Conservation (phyloP, 2,329 filamentous ascomycete species). For the Venturia asperata region DNA sequence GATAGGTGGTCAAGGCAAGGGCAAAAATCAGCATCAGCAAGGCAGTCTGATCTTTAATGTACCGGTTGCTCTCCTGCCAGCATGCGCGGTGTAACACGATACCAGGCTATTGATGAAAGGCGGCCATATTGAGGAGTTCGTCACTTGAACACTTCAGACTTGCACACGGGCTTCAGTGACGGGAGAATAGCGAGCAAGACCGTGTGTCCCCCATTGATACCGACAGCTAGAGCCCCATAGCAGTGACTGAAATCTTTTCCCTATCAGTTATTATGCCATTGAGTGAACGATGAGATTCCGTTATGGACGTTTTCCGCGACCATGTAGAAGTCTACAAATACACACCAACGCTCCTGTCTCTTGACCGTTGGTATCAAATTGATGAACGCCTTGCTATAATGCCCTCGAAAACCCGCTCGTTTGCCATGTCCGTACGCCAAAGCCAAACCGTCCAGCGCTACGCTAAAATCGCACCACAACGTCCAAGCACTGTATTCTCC, state of each 20-base stretch:
- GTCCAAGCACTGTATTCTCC: constrained; percentile 86
- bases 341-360: background rate
- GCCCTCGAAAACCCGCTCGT: background rate
- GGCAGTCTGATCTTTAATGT: background rate
- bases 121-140: no score
- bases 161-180: no score
- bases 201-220: no score
- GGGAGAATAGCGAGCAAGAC: no score
- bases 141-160: no score
- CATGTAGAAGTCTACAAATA: background rate
- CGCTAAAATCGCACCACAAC: constrained; percentile 67
- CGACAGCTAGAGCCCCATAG: no score
- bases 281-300: background rate
- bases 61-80: background rate
- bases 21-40: background rate
- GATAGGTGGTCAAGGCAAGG: background rate
- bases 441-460: background rate
- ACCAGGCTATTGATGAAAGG: background rate
- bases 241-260: no score
- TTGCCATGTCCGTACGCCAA: background rate
- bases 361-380: background rate
- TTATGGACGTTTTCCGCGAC: background rate
- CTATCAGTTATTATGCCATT: no score
- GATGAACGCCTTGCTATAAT: constrained; percentile 1
- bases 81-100: background rate